Percentiles rank a stretch among this genome's conserved stretches.
Conservation (phyloP, 257 asterid species). For the Leptodermis oblonga region DNA sequence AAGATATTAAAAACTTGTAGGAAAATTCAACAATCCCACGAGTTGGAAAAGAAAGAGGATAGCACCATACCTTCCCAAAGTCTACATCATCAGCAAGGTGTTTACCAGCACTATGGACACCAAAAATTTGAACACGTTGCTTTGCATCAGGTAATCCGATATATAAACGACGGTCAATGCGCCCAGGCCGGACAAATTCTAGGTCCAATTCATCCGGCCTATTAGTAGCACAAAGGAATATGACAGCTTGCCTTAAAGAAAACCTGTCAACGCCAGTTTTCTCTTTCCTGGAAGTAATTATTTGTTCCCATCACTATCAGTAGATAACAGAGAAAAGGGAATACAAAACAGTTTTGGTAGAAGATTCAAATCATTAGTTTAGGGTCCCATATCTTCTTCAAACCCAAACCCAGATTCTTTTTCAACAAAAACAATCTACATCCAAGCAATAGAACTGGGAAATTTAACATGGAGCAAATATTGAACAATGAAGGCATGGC, state of each 20-base stretch:
- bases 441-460: not conserved
- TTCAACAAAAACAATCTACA: not conserved
- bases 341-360: not conserved
- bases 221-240: constrained; percentile 95
- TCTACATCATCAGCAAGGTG: constrained; percentile 80
- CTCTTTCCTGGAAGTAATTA: constrained; percentile 56
- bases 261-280: constrained; percentile 85
- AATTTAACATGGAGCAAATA: not conserved
- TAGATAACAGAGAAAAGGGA: not conserved
- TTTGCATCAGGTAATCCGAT: constrained; percentile 95
- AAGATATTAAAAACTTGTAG: not conserved
- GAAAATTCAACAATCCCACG: not conserved
- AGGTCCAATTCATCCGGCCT: constrained; percentile 92
- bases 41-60: constrained; percentile 14
- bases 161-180: constrained; percentile 92
- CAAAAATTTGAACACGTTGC: constrained; percentile 89
- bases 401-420: not conserved
- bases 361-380: too few species aligned
- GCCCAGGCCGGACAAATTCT: constrained; percentile 83
- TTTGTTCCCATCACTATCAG: not conserved
- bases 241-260: constrained; percentile 86
- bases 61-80: constrained; percentile 62
- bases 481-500: not conserved
- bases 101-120: constrained; percentile 93
- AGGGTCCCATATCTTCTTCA: not conserved